Evolutionary conservation across 176 grass and related monocot genomes (phyloP), one percentile per base, ranked within the genome.

Genomic region (Triticum monococcum): DNA sequence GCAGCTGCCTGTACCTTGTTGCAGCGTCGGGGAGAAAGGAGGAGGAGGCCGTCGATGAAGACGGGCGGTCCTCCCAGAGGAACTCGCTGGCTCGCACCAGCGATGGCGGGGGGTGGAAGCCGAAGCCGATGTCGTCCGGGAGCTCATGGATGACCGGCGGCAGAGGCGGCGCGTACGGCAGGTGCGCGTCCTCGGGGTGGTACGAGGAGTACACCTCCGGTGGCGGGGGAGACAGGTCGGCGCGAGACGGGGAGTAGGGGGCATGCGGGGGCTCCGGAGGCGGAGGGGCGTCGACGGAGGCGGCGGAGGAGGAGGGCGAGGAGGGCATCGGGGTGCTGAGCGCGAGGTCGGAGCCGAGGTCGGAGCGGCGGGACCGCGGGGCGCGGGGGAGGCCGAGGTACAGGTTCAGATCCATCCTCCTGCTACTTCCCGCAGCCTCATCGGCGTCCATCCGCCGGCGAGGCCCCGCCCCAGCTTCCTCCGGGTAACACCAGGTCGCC

Each of bases 371-470:
- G 37, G 87, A 87, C 66, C 94, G 97, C 16, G 90, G 94, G 26
- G 87, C 87, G 74, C 72, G 94, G 60, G 94, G 94, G 60, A 93
- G 92, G 24, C 97, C 97, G 35, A 99, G 91, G 82, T 99, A 96
- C 30, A 99, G 97, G 81, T 99, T 99, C 90, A 99, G 90, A 99
- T 99, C 97, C 97, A 99, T 96, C 85, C 86, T 91, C 80, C 90
- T 88, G 50, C 80, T 86, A 69, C 85, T 94, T 26, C 75, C 75
- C 68, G 70, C 79, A 31, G 86, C 89, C 76, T 90, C 92, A 90
- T 93, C 92, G 63, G 89, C 75, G 40, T 88, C 92, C 92, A 93
- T 93, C 17, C 89, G 82, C 80, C 64, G 78, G 70, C 62, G 32
- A 81, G 17, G 37, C 20, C 24, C 24, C 13, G 12, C 40, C 32